Conservation (phyloP, 768 basidiomycete genomes). For the Lactarius psammicola region DNA sequence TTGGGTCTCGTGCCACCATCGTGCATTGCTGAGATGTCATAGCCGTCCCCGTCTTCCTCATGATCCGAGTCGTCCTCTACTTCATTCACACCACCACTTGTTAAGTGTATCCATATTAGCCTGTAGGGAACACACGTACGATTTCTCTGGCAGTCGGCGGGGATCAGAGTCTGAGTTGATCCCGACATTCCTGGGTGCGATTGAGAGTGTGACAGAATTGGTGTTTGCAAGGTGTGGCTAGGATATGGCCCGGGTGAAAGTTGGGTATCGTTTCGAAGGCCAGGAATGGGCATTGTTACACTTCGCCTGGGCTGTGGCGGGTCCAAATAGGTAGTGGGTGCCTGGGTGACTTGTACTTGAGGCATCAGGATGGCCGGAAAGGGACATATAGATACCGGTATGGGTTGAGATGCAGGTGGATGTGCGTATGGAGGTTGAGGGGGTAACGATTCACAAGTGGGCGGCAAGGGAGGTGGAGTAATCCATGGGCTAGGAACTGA, state of each 20-base stretch:
- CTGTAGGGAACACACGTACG: neutral
- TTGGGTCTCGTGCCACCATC: neutral
- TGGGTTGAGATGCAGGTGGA: neutral
- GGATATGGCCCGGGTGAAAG: neutral
- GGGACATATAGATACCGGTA: neutral
- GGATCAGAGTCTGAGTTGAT: neutral
- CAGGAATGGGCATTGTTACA: neutral
- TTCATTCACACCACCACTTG: neutral
- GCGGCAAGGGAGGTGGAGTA: neutral
- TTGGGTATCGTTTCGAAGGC: neutral
- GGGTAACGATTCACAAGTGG: neutral
- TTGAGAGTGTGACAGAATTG: neutral
- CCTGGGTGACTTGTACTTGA: neutral
- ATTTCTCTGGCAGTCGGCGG: neutral
- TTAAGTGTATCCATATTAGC: neutral
- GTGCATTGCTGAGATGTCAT: neutral
- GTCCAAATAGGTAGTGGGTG: neutral
- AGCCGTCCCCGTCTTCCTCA: neutral
- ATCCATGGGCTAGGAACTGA: neutral
- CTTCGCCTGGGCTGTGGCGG: neutral
- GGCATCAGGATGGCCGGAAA: neutral
- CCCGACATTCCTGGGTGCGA: neutral
- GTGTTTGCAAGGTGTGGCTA: neutral
- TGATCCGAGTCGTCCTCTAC: neutral
- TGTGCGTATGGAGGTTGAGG: neutral